These are phyloP conservation scores for Lichtheimia ornata DNA, from an alignment of 371 early-diverging fungal genomes.

Conservation along the genomic window DNA sequence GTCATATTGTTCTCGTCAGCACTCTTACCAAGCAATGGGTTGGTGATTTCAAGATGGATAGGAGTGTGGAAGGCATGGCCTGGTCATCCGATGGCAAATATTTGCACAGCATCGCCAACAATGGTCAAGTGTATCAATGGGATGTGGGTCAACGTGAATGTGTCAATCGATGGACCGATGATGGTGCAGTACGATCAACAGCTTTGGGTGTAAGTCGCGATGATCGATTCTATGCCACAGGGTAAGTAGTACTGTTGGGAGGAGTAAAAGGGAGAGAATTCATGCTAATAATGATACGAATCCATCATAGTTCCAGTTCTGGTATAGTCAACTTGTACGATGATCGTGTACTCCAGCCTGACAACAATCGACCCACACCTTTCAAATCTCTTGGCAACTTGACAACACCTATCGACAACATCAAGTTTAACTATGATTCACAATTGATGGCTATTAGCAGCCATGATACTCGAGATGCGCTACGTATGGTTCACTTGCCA, in stretches of 20 bases:
- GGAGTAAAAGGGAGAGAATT: neutral
- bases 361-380: conserved; percentile 60
- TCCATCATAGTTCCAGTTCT: conserved; percentile 57
- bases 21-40: conserved; percentile 82
- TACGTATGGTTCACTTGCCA: conserved; percentile 80
- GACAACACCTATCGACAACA: conserved; percentile 74
- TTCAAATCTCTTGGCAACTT: conserved; percentile 79
- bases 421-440: conserved; percentile 83
- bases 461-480: conserved; percentile 68
- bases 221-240: conserved; percentile 78
- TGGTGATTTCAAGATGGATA: conserved; percentile 85
- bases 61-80: conserved; percentile 61
- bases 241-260: conserved; percentile 53
- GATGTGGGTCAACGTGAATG: conserved; percentile 66
- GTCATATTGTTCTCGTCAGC: conserved; percentile 80
- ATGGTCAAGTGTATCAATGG: conserved; percentile 76
- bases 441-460: conserved; percentile 81
- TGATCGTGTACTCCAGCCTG: conserved; percentile 37
- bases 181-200: conserved; percentile 78
- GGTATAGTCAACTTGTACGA: conserved; percentile 92
- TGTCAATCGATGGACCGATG: conserved; percentile 77
- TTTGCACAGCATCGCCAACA: conserved; percentile 64
- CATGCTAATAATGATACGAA: neutral
- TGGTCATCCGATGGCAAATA: conserved; percentile 70
- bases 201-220: conserved; percentile 73